These are phyloP conservation scores for Brassica cretica DNA, from an alignment of 345 rosid genomes.

Conservation along the genomic window DNA sequence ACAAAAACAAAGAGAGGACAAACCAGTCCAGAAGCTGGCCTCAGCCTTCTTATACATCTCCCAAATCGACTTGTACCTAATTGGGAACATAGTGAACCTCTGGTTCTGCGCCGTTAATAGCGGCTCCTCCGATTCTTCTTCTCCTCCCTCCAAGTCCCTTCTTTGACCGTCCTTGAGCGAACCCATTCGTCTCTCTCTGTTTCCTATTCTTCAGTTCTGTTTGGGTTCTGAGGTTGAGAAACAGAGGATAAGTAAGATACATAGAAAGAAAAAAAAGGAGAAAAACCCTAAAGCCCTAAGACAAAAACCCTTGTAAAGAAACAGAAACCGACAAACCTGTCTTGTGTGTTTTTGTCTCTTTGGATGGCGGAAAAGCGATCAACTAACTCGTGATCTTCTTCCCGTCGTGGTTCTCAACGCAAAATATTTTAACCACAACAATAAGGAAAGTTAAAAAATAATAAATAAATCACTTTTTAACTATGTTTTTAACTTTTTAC, in stretches of 20 bases:
- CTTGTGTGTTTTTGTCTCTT: slow-evolving; percentile 3
- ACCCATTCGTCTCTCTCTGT: slow-evolving; percentile 22
- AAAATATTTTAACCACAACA: background rate
- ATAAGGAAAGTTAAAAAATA: background rate
- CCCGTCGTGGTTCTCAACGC: slow-evolving; percentile 13
- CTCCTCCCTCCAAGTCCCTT: slow-evolving; percentile 2
- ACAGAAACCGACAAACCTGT: background rate
- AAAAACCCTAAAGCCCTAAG: slow-evolving; percentile 17
- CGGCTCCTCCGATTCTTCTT: slow-evolving; percentile 51
- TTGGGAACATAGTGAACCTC: slow-evolving; percentile 94
- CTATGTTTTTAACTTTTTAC: no score
- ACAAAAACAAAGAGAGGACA: background rate
- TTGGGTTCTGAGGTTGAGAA: slow-evolving; percentile 20
- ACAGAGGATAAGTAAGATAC: slow-evolving; percentile 32
- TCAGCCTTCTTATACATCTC: slow-evolving; percentile 97
- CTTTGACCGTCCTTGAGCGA: slow-evolving; percentile 22
- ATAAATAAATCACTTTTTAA: background rate
- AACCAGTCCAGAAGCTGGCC: slow-evolving; percentile 95
- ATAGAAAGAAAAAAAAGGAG: background rate
- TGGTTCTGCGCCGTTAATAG: slow-evolving; percentile 63
- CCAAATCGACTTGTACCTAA: slow-evolving; percentile 69
- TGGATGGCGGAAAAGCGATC: slow-evolving; percentile 5
- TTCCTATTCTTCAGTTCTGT: background rate
- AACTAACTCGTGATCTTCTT: slow-evolving; percentile 16
- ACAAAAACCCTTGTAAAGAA: slow-evolving; percentile 25